A percentile compares a stretch with the other conserved stretches of the same genome.
phyloP scores from a whole-genome alignment of 129 eudicot species.

The Deinandra increscens region DNA sequence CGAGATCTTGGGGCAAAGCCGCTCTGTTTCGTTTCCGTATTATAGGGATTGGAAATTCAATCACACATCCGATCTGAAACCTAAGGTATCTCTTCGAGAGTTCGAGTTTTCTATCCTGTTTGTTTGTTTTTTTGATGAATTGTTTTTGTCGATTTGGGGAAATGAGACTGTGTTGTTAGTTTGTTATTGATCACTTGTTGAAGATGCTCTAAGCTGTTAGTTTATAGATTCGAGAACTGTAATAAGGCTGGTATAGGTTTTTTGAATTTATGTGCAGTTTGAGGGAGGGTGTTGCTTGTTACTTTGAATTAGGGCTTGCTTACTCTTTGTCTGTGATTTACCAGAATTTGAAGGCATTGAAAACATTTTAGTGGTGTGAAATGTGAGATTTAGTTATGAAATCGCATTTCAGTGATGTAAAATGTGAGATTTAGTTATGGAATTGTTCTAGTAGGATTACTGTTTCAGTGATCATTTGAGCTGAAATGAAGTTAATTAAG shows the following conservation, averaged over 20 bases:
- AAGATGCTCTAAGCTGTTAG: neutral
- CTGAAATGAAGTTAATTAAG: neutral
- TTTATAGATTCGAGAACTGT: neutral
- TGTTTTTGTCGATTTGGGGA: constrained; percentile 4
- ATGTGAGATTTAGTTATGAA: constrained; percentile 4
- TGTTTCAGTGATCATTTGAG: neutral
- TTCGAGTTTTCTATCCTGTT: neutral
- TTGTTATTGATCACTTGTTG: neutral
- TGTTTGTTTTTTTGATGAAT: neutral
- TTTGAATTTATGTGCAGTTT: neutral
- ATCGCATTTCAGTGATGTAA: too few species aligned
- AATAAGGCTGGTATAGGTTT: neutral
- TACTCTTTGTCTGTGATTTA: neutral
- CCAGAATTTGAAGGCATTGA: neutral
- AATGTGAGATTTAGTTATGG: too few species aligned
- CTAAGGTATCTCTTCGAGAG: constrained; percentile 33
- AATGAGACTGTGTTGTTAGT: constrained; percentile 7
- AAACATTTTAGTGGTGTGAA: neutral
- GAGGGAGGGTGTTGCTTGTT: neutral
- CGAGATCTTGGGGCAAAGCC: constrained; percentile 38
- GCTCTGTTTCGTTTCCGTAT: constrained; percentile 34
- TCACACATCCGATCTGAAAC: constrained; percentile 34
- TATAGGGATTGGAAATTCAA: constrained; percentile 40
- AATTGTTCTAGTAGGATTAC: neutral
- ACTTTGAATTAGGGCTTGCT: constrained; percentile 17